A percentile compares a stretch with the other conserved stretches of the same genome.
Evolutionary conservation across 495 filamentous ascomycete genomes (phyloP).

Genomic region (Podospora tetraspora): DNA sequence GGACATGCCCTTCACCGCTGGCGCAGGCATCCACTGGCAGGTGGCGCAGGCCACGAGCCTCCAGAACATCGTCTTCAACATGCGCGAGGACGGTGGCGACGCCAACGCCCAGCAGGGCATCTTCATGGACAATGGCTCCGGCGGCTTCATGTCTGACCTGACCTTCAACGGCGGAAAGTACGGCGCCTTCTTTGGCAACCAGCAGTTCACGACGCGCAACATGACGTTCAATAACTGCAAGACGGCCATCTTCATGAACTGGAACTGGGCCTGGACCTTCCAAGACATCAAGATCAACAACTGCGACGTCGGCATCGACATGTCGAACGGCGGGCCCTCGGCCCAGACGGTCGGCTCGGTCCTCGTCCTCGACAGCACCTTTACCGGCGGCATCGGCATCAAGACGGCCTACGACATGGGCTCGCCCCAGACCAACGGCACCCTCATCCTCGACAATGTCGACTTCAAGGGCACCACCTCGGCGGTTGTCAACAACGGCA

Average conservation of each 20-base stretch:
- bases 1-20: constrained; percentile 55
- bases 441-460: constrained; percentile 80
- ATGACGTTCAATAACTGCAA: constrained; percentile 82
- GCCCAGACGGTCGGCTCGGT: constrained; percentile 74
- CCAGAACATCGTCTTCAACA: constrained; percentile 87
- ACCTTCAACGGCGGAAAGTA: constrained; percentile 82
- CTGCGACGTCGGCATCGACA: constrained; percentile 74
- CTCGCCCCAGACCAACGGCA: constrained; percentile 63
- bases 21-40: constrained; percentile 94
- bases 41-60: constrained; percentile 90
- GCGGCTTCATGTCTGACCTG: constrained; percentile 83
- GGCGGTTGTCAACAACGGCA: constrained; percentile 51
- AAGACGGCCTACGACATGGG: constrained; percentile 65
- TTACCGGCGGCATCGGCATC: constrained; percentile 71
- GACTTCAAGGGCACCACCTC: constrained; percentile 56
- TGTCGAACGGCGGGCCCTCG: constrained; percentile 57
- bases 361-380: constrained; percentile 70
- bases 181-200: constrained; percentile 83
- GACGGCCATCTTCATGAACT: constrained; percentile 89
- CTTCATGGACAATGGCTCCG: constrained; percentile 95
- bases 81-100: constrained; percentile 64
- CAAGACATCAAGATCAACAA: constrained; percentile 77
- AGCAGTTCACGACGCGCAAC: constrained; percentile 94
- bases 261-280: constrained; percentile 90
- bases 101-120: constrained; percentile 80